These are phyloP conservation scores for Teunomyces cretensis DNA, from an alignment of 805 yeast genomes.

Conservation along the genomic window DNA sequence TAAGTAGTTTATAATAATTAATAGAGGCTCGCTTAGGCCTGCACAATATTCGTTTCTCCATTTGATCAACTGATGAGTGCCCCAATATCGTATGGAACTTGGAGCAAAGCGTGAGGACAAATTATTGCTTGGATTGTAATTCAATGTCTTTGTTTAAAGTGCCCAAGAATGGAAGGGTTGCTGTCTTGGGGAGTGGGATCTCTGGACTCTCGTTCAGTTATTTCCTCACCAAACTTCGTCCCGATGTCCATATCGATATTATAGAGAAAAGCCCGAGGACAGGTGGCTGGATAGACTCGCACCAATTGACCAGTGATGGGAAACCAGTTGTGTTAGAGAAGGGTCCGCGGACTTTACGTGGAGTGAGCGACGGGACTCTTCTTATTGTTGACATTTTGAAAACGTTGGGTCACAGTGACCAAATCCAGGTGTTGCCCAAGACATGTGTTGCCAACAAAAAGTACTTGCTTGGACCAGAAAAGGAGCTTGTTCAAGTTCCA, in stretches of 20 bases:
- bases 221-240: slow-evolving; percentile 68
- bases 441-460: slow-evolving; percentile 68
- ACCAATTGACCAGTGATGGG: slow-evolving; percentile 27
- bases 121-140: too few species aligned
- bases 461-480: slow-evolving; percentile 52
- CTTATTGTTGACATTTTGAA: slow-evolving; percentile 60
- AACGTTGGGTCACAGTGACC: slow-evolving; percentile 46
- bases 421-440: slow-evolving; percentile 58
- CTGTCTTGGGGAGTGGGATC: slow-evolving; percentile 84
- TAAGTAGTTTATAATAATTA: background rate
- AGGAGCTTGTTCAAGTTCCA: slow-evolving; percentile 56
- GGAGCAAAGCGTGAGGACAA: background rate
- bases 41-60: background rate
- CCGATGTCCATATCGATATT: slow-evolving; percentile 66
- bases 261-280: slow-evolving; percentile 53
- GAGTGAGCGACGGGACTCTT: slow-evolving; percentile 75
- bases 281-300: slow-evolving; percentile 82
- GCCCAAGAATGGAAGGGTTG: slow-evolving; percentile 45
- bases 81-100: background rate
- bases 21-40: background rate
- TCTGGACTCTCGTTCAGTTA: slow-evolving; percentile 79
- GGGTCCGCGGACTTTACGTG: slow-evolving; percentile 90
- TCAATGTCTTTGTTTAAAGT: background rate
- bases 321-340: slow-evolving; percentile 56
- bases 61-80: slow-evolving; percentile 1